A percentile compares a stretch with the other conserved stretches of the same genome.
Evolutionary conservation across 805 yeast species (phyloP).

Genomic region (Candida silvicultrix): DNA sequence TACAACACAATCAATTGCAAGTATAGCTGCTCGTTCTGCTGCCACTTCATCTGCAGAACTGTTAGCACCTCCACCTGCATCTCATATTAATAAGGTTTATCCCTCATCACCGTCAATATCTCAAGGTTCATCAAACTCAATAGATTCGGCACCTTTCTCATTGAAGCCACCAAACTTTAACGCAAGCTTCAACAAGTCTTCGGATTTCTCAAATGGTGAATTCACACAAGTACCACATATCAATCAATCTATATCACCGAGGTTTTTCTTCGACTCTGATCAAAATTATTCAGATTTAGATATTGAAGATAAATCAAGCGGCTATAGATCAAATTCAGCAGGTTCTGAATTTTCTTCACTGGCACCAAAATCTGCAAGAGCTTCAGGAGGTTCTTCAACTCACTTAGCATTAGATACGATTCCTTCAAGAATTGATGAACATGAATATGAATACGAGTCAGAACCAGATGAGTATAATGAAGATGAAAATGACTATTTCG

Average conservation of each 20-base stretch:
- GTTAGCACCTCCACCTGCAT: conserved; percentile 1
- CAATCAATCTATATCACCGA: background rate
- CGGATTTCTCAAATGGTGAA: background rate
- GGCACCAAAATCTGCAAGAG: background rate
- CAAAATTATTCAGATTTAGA: background rate
- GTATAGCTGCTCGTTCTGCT: conserved; percentile 1
- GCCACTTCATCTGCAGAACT: background rate
- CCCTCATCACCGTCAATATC: conserved; percentile 11
- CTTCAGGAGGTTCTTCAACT: background rate
- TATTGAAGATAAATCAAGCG: background rate
- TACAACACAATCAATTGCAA: conserved; percentile 3
- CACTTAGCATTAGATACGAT: background rate
- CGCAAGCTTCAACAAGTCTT: background rate
- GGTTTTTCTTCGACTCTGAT: background rate
- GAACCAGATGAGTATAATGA: conserved; percentile 2
- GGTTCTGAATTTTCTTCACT: background rate
- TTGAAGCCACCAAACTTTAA: background rate
- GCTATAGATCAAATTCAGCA: background rate
- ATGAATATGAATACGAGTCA: background rate
- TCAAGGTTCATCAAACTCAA: conserved; percentile 8
- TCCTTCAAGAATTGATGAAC: conserved; percentile 1
- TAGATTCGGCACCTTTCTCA: conserved; percentile 12
- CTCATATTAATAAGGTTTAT: background rate
- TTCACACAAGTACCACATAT: background rate
- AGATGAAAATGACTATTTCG: background rate